Base-by-base conservation (phyloP, 202 grass and related monocot genomes). In the Elaeis oleifera region DNA sequence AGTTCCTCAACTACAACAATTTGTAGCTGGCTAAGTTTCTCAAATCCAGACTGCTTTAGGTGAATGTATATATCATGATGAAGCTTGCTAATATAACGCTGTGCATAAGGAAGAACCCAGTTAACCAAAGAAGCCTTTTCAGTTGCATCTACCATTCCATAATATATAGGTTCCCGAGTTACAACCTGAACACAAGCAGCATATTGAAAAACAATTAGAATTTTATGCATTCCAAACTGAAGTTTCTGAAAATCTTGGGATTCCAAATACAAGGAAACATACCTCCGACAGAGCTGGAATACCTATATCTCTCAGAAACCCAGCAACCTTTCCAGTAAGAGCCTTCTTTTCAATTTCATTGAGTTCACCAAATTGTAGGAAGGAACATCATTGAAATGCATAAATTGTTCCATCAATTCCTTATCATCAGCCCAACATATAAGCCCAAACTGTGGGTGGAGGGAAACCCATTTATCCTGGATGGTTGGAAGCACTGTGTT, bases 401-500 rank as follows among this genome's bases (percentile, higher is more conserved):
- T 48, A 49, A 74, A 64, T 49, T 65, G 23, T 65, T 74, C 71
- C 4, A 65, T 74, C 49, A 65, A 22, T 4, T 63, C 71, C 50
- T 54, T 73, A 18, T 26, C 63, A 21, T 74, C 60, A 26, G 59
- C 54, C 71, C 71, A 74, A 64, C 71, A 64, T 22, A 74, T 27
- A 15, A 74, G 50, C n/a, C 71, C 71, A 65, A 63, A 74, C 9
- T 63, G 53, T 74, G 71, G 49, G 53, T 74, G 71, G 18, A 74
- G 71, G 63, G 71, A 74, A 18, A 74, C 71, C 71, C 71, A 74
- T 74, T 31, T 74, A 31, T 74, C 59, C 52, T 74, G 58, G 8
- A 74, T 64, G 19, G 71, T 74, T 53, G 71, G 71, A 48, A 74
- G 23, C 71, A 74, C 60, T 0, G 71, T 74, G 58, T 31, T 65